Evolutionary conservation across 306 rosid species (phyloP).

Genomic region (Prunus fruticosa): DNA sequence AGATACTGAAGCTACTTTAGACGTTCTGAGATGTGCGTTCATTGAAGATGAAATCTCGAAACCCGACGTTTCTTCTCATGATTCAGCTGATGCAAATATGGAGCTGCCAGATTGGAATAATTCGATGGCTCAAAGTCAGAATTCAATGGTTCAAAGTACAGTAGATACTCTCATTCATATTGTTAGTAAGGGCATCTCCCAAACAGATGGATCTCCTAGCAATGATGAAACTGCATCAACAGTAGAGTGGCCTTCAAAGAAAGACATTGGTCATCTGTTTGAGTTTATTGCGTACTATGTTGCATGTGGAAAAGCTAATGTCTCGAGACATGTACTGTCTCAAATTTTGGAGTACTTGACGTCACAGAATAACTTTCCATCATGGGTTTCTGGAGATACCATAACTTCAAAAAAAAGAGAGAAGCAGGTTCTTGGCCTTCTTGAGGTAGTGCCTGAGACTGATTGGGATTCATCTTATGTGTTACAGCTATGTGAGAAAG

Average conservation of each 20-base stretch:
- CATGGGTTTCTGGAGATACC: slow-evolving; percentile 27
- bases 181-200: slow-evolving; percentile 46
- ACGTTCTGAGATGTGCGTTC: slow-evolving; percentile 74
- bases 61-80: slow-evolving; percentile 33
- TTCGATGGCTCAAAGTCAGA: slow-evolving; percentile 33
- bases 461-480: slow-evolving; percentile 80
- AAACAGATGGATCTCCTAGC: slow-evolving; percentile 38
- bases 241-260: slow-evolving; percentile 63
- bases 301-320: slow-evolving; percentile 61
- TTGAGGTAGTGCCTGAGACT: slow-evolving; percentile 69
- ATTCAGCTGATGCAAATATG: slow-evolving; percentile 31
- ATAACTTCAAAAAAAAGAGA: slow-evolving; percentile 62
- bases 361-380: slow-evolving; percentile 42
- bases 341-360: slow-evolving; percentile 76
- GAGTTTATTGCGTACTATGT: slow-evolving; percentile 86
- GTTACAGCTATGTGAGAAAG: slow-evolving; percentile 71
- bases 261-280: slow-evolving; percentile 60
- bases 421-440: slow-evolving; percentile 86
- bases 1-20: slow-evolving; percentile 82
- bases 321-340: slow-evolving; percentile 64
- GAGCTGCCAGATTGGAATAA: slow-evolving; percentile 36
- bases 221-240: slow-evolving; percentile 33
- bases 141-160: slow-evolving; percentile 61
- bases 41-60: slow-evolving; percentile 49
- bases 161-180: slow-evolving; percentile 66